Base-by-base conservation (phyloP, 176 grass and related monocot species). In the Bothriochloa decipiens region DNA sequence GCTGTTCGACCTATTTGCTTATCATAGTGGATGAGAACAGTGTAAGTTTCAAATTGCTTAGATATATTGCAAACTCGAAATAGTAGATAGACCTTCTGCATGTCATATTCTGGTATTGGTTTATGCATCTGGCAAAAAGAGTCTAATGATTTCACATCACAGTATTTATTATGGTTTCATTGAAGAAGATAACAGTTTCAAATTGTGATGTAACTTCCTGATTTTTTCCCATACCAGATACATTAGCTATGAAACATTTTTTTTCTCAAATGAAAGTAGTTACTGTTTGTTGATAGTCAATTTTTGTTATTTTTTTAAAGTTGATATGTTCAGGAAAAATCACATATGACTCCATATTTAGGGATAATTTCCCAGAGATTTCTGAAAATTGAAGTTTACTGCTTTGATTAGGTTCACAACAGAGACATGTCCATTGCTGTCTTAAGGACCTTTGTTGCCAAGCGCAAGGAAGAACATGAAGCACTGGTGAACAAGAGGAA, bases 371-470 rank as follows among this genome's bases (percentile, higher is more conserved):
- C n/a, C 2, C 14, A n/a, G 47, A 65, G 23, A 15, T 81, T 43
- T 68, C 13, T 70, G 33, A 15, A 15, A 67, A 65, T 32, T 88
- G 12, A 67, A 72, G 6, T 64, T 78, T 67, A 32, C 36, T 68
- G 52, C 22, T 75, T 88, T 88, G 28, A 77, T 86, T 92, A 99
- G 96, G 91, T 99, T 50, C 89, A 99, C 88, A 99, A 99, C 60
- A 90, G 96, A 86, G 96, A 99, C 41, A 99, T 99, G 90, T 99
- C 93, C 55, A 91, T 99, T 87, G 93, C 93, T 71, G 79, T 99
- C 81, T 84, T 99, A 83, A 93, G 96, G 86, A 88, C 89, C 68
- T 99, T 91, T 72, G 86, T 99, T 69, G 43, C 61, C 55, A 99
- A 94, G 76, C 87, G 87, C 16, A 94, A 96, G 78, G 93, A 99